These are phyloP conservation scores for Paulownia fortunei DNA, from an alignment of 257 asterid genomes.

Conservation along the genomic window DNA sequence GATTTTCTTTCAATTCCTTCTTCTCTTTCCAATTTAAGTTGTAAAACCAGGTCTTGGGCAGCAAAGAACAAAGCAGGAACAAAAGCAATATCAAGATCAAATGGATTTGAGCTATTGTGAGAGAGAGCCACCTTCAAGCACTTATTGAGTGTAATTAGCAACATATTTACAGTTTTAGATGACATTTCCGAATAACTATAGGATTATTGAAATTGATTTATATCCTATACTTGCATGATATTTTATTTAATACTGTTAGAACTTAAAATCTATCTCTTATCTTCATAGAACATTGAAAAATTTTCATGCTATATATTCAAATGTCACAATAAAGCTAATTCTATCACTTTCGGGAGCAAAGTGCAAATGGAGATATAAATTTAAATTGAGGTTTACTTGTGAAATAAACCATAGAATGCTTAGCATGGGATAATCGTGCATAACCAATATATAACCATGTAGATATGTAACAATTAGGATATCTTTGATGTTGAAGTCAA, in stretches of 20 bases:
- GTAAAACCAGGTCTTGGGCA: neutral
- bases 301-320: neutral
- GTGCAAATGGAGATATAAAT: neutral
- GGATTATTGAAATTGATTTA: neutral
- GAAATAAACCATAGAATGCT: neutral
- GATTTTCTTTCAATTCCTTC: neutral
- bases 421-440: neutral
- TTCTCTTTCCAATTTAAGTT: neutral
- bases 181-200: neutral
- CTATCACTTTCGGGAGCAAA: conserved; percentile 1
- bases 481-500: conserved; percentile 87
- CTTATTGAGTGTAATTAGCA: neutral
- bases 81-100: conserved; percentile 5
- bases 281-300: neutral
- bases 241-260: neutral
- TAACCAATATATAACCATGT: conserved; percentile 13
- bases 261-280: neutral
- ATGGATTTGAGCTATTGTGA: neutral
- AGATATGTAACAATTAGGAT: conserved; percentile 51
- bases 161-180: neutral
- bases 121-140: neutral
- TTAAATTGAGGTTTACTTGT: neutral
- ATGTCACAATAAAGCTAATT: conserved; percentile 12
- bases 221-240: neutral
- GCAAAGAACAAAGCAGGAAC: neutral